phyloP scores from a whole-genome alignment of 805 yeast species.

The Wickerhamomyces silvicola region DNA sequence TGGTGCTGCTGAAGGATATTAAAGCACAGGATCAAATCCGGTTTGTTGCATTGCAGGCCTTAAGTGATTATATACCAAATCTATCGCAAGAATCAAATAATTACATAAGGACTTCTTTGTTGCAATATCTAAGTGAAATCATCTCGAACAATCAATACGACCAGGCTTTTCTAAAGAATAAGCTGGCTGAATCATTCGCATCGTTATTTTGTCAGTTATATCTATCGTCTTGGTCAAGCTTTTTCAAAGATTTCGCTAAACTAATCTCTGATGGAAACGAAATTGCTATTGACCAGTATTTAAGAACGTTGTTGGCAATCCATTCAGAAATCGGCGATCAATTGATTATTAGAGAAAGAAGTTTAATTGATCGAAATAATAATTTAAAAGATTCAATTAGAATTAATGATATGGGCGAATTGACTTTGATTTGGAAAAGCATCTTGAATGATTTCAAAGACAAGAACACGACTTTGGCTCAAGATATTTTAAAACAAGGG shows the following conservation, averaged over 20 bases:
- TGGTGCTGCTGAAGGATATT: slow-evolving; percentile 31
- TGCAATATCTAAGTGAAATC: slow-evolving; percentile 13
- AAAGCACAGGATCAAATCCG: slow-evolving; percentile 22
- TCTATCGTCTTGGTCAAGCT: slow-evolving; percentile 40
- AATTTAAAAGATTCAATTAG: slow-evolving; percentile 78
- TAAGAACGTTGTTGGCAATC: slow-evolving; percentile 64
- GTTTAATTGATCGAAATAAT: slow-evolving; percentile 57
- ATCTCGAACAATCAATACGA: slow-evolving; percentile 22
- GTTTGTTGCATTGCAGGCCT: slow-evolving; percentile 23
- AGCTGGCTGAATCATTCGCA: slow-evolving; percentile 49
- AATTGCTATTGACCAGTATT: slow-evolving; percentile 53
- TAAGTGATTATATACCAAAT: slow-evolving; percentile 19
- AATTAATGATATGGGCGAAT: slow-evolving; percentile 58
- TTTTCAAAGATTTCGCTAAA: slow-evolving; percentile 42
- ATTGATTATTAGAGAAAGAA: slow-evolving; percentile 64
- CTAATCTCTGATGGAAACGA: slow-evolving; percentile 26
- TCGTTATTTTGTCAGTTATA: slow-evolving; percentile 45
- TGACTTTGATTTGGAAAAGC: slow-evolving; percentile 64
- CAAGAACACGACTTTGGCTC: slow-evolving; percentile 21
- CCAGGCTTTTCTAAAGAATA: slow-evolving; percentile 44
- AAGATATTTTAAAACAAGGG: slow-evolving; percentile 49
- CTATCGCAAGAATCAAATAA: slow-evolving; percentile 12
- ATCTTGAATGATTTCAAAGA: slow-evolving; percentile 37
- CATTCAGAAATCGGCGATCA: slow-evolving; percentile 95
- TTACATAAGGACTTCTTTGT: slow-evolving; percentile 20